Percentiles rank a stretch among this genome's conserved stretches.
phyloP scores from a whole-genome alignment of 73 alveolate genomes.

The Effrenium voratum region DNA sequence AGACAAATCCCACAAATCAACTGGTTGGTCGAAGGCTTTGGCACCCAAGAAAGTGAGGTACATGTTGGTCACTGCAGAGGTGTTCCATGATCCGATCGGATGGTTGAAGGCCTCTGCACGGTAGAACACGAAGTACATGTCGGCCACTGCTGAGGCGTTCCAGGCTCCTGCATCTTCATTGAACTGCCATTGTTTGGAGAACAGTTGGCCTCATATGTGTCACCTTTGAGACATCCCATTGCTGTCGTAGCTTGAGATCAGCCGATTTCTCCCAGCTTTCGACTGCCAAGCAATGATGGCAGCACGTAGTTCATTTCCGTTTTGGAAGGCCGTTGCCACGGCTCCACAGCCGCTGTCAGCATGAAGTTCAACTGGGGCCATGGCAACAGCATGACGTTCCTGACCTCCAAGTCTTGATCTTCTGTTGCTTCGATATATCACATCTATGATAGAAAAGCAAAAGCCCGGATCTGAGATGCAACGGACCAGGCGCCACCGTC shows the following conservation, averaged over 20 bases:
- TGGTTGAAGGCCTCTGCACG: background rate
- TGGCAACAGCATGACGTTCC: too few relatives aligned
- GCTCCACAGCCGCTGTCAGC: too few relatives aligned
- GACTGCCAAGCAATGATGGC: constrained; percentile 1
- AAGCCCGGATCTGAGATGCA: too few relatives aligned
- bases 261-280: constrained; percentile 38
- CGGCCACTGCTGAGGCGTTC: constrained; percentile 15
- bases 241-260: too few relatives aligned
- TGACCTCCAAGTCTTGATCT: too few relatives aligned
- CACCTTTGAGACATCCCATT: background rate
- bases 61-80: constrained; percentile 2
- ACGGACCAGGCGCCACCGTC: too few relatives aligned
- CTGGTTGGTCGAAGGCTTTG: background rate
- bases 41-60: background rate
- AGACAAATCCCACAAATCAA: background rate
- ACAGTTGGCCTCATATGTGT: background rate
- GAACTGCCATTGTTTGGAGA: background rate
- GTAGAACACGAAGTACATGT: background rate
- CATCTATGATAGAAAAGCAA: too few relatives aligned
- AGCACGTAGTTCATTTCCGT: background rate
- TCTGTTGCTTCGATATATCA: too few relatives aligned
- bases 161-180: background rate
- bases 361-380: too few relatives aligned
- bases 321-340: background rate
- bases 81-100: constrained; percentile 13